Percentiles rank a stretch among this genome's conserved stretches.
These are phyloP conservation scores for Aspergillus kassunensis DNA, from an alignment of 495 filamentous ascomycete genomes.

Conservation along the genomic window DNA sequence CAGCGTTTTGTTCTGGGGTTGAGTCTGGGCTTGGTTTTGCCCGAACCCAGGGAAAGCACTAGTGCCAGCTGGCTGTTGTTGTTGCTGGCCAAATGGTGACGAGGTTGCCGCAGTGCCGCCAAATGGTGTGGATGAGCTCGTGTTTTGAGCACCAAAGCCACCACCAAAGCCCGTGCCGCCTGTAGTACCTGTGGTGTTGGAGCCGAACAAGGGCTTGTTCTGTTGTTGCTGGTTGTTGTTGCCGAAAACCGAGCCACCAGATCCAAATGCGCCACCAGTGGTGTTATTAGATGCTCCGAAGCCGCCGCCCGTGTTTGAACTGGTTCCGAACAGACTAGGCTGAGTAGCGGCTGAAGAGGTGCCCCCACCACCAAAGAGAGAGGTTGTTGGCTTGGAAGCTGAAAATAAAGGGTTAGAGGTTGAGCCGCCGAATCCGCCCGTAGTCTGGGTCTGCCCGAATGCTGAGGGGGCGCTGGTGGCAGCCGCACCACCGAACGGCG, in stretches of 20 bases:
- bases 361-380: conserved; percentile 35
- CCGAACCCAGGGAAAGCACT: conserved; percentile 45
- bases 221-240: conserved; percentile 28
- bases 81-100: conserved; percentile 16
- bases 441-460: conserved; percentile 48
- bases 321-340: conserved; percentile 27
- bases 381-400: conserved; percentile 34
- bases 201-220: conserved; percentile 35
- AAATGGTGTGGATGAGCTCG: conserved; percentile 35
- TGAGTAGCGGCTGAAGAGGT: conserved; percentile 22
- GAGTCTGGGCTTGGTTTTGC: conserved; percentile 36
- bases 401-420: conserved; percentile 40
- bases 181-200: conserved; percentile 25
- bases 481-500: conserved; percentile 50
- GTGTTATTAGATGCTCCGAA: conserved; percentile 18
- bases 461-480: conserved; percentile 42
- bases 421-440: conserved; percentile 57
- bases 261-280: conserved; percentile 27
- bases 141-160: conserved; percentile 41
- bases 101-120: conserved; percentile 33
- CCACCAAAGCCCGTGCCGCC: conserved; percentile 30
- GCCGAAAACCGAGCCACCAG: conserved; percentile 47
- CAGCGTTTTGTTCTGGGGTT: conserved; percentile 37
- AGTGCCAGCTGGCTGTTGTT: conserved; percentile 34
- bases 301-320: conserved; percentile 21